Evolutionary conservation across 306 rosid species (phyloP), one percentile per base, ranked within the genome.

Genomic region (Trichosanthes cucumerina): DNA sequence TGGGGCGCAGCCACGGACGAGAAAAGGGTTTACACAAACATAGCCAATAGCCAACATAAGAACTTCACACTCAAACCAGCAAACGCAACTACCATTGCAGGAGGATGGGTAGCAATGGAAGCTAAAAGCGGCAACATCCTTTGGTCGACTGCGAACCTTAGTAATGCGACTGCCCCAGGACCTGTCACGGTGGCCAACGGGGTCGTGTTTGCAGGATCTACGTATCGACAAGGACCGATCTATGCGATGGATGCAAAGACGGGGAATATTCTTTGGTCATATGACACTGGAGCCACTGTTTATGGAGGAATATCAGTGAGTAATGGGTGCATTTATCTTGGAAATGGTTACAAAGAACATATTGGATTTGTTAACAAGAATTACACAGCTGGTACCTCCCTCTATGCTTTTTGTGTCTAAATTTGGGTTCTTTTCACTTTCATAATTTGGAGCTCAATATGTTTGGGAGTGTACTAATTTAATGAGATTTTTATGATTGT

Each of bases 1-100:
- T 88, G 91, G 93, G 96, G 90, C 8, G 88, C 92, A 68, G 86
- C 93, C 38, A 88, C 91, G 0, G 96, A 91, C 21, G 88, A 84
- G 74, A 84, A 44, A 71, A 80, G 84, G 53, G 83, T 86, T 14
- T 91, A 88, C 80, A 89, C 97, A 0, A 91, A 89, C 78, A 84
- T 88, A 19, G 90, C 69, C 36, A 89, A 87, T 75, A 63, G 79
- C 15, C 56, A 85, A 4, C 70, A 18, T 36, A 81, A 85, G 33
- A 85, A 83, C 39, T 91, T 91, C 82, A 87, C 84, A 3, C 87
- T 89, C 9, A 75, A 13, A 23, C 91, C 96, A 39, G 82, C 91
- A 1, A 59, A 65, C 34, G 83, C 53, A 50, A 81, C 19, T 15
- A 87, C 87, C 2, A 83, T 79, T 23, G 59, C 88, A 0, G 88